A percentile compares a stretch with the other conserved stretches of the same genome.
phyloP scores from a whole-genome alignment of 257 asterid species.

The Salvia miltiorrhiza region DNA sequence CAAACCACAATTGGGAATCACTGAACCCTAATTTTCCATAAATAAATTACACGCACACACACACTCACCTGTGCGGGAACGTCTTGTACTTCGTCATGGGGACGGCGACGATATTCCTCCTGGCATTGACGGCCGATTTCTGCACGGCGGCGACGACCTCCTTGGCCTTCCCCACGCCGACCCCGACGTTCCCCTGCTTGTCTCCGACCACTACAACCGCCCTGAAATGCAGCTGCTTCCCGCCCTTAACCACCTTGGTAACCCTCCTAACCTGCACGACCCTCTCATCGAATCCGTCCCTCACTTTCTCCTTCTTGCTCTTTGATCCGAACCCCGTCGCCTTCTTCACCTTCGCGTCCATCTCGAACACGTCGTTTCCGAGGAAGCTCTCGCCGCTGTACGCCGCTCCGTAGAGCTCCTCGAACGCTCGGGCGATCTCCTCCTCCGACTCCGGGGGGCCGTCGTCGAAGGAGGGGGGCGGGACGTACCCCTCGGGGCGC shows the following conservation, averaged over 20 bases:
- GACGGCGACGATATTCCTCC: conserved; percentile 67
- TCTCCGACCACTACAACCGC: conserved; percentile 89
- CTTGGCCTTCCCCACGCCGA: conserved; percentile 94
- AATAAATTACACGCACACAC: not conserved
- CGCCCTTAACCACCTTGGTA: conserved; percentile 96
- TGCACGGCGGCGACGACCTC: conserved; percentile 81
- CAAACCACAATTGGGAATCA: no score
- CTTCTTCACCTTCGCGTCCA: conserved; percentile 79
- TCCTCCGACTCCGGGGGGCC: conserved; percentile 74
- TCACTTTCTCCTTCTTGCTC: conserved; percentile 59
- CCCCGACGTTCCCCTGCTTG: conserved; percentile 87
- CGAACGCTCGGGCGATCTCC: conserved; percentile 67
- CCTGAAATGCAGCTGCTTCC: conserved; percentile 83
- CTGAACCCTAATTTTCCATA: no score
- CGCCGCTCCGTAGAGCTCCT: conserved; percentile 77
- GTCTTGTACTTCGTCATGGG: conserved; percentile 93
- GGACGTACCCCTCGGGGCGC: conserved; percentile 54
- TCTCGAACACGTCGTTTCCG: conserved; percentile 61
- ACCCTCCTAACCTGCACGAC: conserved; percentile 93
- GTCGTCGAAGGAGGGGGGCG: conserved; percentile 75
- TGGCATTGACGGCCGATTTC: conserved; percentile 79
- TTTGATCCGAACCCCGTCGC: conserved; percentile 54
- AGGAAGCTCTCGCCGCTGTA: conserved; percentile 72
- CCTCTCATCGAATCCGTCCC: conserved; percentile 91
- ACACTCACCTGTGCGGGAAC: conserved; percentile 79